Evolutionary conservation across 2,329 filamentous ascomycete genomes (phyloP), one percentile per base, ranked within the genome.

Genomic region (Aspergillus japonicus): DNA sequence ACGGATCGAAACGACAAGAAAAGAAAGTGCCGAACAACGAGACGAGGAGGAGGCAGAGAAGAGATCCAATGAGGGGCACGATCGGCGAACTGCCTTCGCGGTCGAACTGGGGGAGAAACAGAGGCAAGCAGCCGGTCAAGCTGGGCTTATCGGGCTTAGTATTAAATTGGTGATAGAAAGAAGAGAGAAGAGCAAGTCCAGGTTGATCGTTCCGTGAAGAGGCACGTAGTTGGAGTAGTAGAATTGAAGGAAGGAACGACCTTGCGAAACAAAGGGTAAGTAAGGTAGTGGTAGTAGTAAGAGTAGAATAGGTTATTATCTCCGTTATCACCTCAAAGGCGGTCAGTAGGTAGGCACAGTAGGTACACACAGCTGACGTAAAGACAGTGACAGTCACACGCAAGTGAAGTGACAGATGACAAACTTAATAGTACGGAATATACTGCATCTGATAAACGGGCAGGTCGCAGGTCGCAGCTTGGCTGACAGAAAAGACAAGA

Each of bases 1-100:
- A 23, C 14, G 31, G 21, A 42, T 39, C 29, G 33, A 42, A 11
- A 23, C 39, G 31, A 19, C 51, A 50, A 44, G n/a, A n/a, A 51
- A 44, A 16, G 24, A 54, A 8, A 47, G 50, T 47, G 56, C 23
- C n/a, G 39, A 39, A 47, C 16, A 24, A 47, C 33, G 52, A 16
- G 56, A 60, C 47, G 52, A 56, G n/a, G 48, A 35, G 29, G 51
- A 31, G 47, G 54, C 11, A 62, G 39, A 54, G 33, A 47, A 58
- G 56, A 51, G 29, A 48, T 51, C 50, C 50, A 31, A 50, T 26
- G 44, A 33, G 31, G 24, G 39, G 39, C 16, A 44, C 39, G 39
- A 44, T 44, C 39, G 39, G 39, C 39, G 39, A 19, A 19, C 39
- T 44, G 39, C 14, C 39, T 44, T 19, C 5, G 39, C 16, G 39